Evolutionary conservation across 139 green algal species (phyloP).

Genomic region (Picochlorum sp.): DNA sequence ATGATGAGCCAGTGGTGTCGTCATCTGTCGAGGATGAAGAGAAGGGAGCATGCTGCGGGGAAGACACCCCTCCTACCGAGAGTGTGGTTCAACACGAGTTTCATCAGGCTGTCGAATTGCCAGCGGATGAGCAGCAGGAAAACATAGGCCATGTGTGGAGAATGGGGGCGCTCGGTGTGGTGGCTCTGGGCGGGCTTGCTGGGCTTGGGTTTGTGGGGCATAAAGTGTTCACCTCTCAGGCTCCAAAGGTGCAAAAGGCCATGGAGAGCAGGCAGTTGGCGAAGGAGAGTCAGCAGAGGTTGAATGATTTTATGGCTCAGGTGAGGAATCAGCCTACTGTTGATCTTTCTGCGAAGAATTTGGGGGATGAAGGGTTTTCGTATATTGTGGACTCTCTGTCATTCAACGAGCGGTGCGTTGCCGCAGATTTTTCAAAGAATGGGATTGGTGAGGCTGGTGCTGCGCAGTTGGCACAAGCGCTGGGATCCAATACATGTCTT

Average conservation of each 20-base stretch:
- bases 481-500: slow-evolving; percentile 46
- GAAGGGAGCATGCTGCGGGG: background rate
- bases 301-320: slow-evolving; percentile 68
- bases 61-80: background rate
- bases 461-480: slow-evolving; percentile 52
- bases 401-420: slow-evolving; percentile 78
- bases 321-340: slow-evolving; percentile 51
- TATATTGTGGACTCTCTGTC: slow-evolving; percentile 83
- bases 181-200: slow-evolving; percentile 20
- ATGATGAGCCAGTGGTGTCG: slow-evolving; percentile 6
- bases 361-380: slow-evolving; percentile 77
- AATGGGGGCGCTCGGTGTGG: slow-evolving; percentile 22
- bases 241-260: slow-evolving; percentile 32
- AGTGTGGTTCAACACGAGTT: background rate
- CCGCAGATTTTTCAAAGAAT: slow-evolving; percentile 83
- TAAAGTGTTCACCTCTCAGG: slow-evolving; percentile 22
- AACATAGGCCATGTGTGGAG: slow-evolving; percentile 22
- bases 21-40: background rate
- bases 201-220: slow-evolving; percentile 30
- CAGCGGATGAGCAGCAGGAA: slow-evolving; percentile 1
- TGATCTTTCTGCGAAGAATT: slow-evolving; percentile 76
- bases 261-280: slow-evolving; percentile 53
- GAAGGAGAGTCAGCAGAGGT: slow-evolving; percentile 45
- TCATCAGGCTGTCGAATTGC: background rate
- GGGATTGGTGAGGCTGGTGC: slow-evolving; percentile 69